Percentiles rank a stretch among this genome's conserved stretches.
Conservation (phyloP, 2,329 filamentous ascomycete genomes). For the Chaetomiaceae sp. region DNA sequence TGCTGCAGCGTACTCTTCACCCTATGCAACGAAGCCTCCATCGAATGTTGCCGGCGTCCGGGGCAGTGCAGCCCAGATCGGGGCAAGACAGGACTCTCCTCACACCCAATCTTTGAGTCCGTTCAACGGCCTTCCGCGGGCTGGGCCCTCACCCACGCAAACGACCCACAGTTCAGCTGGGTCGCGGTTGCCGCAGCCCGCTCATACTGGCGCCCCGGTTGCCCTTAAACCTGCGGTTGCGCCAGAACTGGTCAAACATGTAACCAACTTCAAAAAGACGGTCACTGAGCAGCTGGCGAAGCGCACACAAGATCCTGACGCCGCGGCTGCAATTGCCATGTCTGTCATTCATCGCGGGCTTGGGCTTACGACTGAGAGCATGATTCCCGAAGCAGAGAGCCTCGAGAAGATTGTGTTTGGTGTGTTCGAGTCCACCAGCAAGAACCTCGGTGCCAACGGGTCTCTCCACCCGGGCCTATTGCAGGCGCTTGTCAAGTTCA, state of each 20-base stretch:
- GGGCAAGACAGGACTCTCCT: constrained; percentile 13
- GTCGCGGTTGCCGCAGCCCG: constrained; percentile 12
- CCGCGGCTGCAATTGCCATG: constrained; percentile 44
- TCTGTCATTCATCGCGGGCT: constrained; percentile 47
- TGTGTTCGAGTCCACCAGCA: constrained; percentile 32
- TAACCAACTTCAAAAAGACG: constrained; percentile 42
- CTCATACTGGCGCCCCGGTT: constrained; percentile 6
- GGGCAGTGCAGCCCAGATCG: constrained; percentile 11
- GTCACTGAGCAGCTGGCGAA: constrained; percentile 41
- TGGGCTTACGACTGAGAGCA: constrained; percentile 38
- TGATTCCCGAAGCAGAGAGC: constrained; percentile 38
- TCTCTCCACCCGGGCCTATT: constrained; percentile 37
- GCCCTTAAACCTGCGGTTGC: constrained; percentile 34
- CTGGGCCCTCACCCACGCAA: constrained; percentile 3
- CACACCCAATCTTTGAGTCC: constrained; percentile 4
- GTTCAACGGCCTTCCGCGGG: constrained; percentile 19
- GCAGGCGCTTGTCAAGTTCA: constrained; percentile 39
- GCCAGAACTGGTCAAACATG: constrained; percentile 36
- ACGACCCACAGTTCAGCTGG: constrained; percentile 2
- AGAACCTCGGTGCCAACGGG: constrained; percentile 16
- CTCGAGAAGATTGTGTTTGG: constrained; percentile 43
- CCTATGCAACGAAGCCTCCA: constrained; percentile 27
- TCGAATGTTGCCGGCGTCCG: constrained; percentile 17
- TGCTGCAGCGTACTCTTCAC: constrained; percentile 27
- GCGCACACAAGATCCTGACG: constrained; percentile 38